A percentile compares a stretch with the other conserved stretches of the same genome.
phyloP scores from a whole-genome alignment of 2,329 filamentous ascomycete species.

The Karstenula rhodostoma region DNA sequence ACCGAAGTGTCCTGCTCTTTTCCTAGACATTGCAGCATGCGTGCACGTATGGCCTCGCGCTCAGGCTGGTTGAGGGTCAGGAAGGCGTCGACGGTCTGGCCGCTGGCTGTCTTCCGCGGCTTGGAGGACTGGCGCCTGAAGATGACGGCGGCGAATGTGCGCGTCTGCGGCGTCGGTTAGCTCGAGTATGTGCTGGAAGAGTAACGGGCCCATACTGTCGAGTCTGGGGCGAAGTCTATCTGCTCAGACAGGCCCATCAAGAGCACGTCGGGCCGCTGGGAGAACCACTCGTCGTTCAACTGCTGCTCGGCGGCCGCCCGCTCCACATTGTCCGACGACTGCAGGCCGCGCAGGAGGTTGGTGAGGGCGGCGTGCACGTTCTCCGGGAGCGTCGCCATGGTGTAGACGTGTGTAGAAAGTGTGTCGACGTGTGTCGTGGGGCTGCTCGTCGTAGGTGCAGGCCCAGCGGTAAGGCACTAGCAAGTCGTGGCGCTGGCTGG shows the following conservation, averaged over 20 bases:
- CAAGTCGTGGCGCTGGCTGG: slow-evolving; percentile 7
- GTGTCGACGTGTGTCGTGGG: slow-evolving; percentile 25
- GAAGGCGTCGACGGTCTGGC: slow-evolving; percentile 82
- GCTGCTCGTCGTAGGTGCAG: slow-evolving; percentile 3
- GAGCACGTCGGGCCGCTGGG: slow-evolving; percentile 80
- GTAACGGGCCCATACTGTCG: slow-evolving; percentile 64
- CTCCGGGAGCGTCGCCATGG: slow-evolving; percentile 84
- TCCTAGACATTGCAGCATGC: slow-evolving; percentile 79
- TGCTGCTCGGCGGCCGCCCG: slow-evolving; percentile 89
- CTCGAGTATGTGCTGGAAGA: neutral
- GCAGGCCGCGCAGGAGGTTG: slow-evolving; percentile 86
- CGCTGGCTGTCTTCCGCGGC: slow-evolving; percentile 76
- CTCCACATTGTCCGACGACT: slow-evolving; percentile 86
- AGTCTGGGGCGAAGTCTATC: slow-evolving; percentile 78
- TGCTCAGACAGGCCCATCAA: slow-evolving; percentile 96
- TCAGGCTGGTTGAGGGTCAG: slow-evolving; percentile 78
- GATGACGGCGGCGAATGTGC: slow-evolving; percentile 91
- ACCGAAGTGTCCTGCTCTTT: slow-evolving; percentile 77
- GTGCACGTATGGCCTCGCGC: slow-evolving; percentile 80
- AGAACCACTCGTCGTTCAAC: slow-evolving; percentile 89
- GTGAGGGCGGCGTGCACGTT: slow-evolving; percentile 85
- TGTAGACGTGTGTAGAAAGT: slow-evolving; percentile 29
- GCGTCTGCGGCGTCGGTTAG: slow-evolving; percentile 65
- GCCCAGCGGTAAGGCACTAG: slow-evolving; percentile 10
- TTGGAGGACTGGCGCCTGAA: slow-evolving; percentile 94